Base-by-base conservation (phyloP, 2,329 filamentous ascomycete genomes). In the Aspergillus terreus region DNA sequence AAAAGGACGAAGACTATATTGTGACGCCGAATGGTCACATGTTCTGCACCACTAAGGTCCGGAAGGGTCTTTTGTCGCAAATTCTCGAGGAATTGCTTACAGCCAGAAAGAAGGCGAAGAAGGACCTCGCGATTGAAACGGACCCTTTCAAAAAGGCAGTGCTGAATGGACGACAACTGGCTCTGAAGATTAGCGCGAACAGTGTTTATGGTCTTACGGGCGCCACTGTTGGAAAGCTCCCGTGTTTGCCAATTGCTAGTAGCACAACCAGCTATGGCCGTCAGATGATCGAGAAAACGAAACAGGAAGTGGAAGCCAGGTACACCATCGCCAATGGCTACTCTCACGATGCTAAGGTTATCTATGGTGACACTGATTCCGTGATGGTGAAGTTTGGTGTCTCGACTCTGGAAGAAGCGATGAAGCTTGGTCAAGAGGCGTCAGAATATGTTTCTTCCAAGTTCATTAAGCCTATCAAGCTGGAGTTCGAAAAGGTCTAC, bases 351-450 rank as follows among this genome's bases (percentile, higher is more conserved):
- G 94, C 94, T 0, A 86, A 96, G 67, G 94, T 99, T 74, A 95
- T 99, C 57, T 99, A 99, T 62, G 94, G 94, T 76, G 94, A 99
- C 72, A 99, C 94, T 2, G 94, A 99, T 80, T 99, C 94, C 7
- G 94, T 99, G 75, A 99, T 99, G 94, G 92, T 99, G 55, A 97
- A 96, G 67, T 99, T 99, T 61, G 94, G 94, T 41, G 92, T 91
- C 9, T 86, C 84, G 40, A 91, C 96, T 58, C 78, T 99, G 15
- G 81, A 83, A 5, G 89, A 94, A 58, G 87, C 91, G 19, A 99
- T 99, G 94, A 91, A 88, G 65, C 78, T 99, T 21, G 94, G 94
- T n/a, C 82, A 96, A 66, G 92, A 99, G 70, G 94, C 94, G 10
- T 88, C 94, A 0, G 80, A 86, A 17, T 95, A 79, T 61, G 94